Conservation (phyloP, 768 basidiomycete species). For the Porphyrellus cyaneotinctus region DNA sequence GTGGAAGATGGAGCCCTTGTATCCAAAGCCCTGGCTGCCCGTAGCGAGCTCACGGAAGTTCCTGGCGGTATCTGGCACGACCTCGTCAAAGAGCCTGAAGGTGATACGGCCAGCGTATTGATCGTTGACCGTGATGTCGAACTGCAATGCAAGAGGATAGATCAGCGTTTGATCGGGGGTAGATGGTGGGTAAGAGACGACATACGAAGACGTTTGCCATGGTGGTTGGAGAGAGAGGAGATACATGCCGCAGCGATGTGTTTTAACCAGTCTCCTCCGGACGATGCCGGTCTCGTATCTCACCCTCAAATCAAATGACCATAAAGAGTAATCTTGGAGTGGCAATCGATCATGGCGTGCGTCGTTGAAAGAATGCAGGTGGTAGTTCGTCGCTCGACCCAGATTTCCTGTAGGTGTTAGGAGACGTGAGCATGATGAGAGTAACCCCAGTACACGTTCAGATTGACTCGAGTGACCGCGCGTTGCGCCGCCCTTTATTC, state of each 20-base stretch:
- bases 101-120: constrained; percentile 52
- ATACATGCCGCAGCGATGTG: background rate
- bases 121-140: constrained; percentile 55
- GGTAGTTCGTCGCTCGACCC: no score
- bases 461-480: no score
- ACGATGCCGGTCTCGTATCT: constrained; percentile 2
- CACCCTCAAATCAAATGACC: constrained; percentile 1
- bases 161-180: constrained; percentile 2
- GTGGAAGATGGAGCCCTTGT: constrained; percentile 67
- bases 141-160: constrained; percentile 38
- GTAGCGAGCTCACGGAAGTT: constrained; percentile 93
- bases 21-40: constrained; percentile 70
- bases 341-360: no score
- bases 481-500: no score
- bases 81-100: constrained; percentile 83
- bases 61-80: constrained; percentile 65
- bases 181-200: no score
- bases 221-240: constrained; percentile 8
- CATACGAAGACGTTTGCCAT: constrained; percentile 24
- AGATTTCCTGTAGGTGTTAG: no score
- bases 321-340: background rate
- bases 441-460: no score
- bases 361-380: no score
- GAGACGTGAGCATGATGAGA: no score
- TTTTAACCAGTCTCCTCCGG: constrained; percentile 1